Conservation (phyloP, 768 basidiomycete genomes). For the Rhizopogon vinicolor region DNA sequence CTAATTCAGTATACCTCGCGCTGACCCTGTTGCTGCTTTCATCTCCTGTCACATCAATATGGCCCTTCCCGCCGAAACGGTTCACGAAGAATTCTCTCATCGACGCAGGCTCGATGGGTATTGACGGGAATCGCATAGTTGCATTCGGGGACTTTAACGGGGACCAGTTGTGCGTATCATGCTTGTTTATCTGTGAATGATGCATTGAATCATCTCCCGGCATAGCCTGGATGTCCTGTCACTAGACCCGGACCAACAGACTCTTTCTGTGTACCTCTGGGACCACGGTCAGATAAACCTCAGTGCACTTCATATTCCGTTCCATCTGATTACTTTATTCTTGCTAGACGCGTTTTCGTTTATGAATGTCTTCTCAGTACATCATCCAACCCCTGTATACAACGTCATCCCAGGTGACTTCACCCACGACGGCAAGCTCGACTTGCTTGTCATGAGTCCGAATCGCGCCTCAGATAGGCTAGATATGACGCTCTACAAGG, state of each 20-base stretch:
- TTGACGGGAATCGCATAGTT: slow-evolving; percentile 70
- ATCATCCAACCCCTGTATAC: slow-evolving; percentile 51
- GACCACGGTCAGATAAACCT: slow-evolving; percentile 53
- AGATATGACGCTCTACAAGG: slow-evolving; percentile 68
- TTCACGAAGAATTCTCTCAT: slow-evolving; percentile 81
- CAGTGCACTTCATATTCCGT: not conserved
- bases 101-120: slow-evolving; percentile 73
- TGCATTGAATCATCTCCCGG: not conserved
- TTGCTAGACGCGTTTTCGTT: slow-evolving; percentile 56
- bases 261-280: slow-evolving; percentile 78
- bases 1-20: not conserved
- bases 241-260: slow-evolving; percentile 72
- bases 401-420: slow-evolving; percentile 95
- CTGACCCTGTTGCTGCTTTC: slow-evolving; percentile 13
- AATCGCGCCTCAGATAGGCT: slow-evolving; percentile 41
- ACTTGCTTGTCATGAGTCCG: slow-evolving; percentile 83
- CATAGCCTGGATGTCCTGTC: slow-evolving; percentile 75
- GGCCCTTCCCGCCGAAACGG: slow-evolving; percentile 88
- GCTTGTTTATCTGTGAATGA: not conserved
- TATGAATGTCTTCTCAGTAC: slow-evolving; percentile 44
- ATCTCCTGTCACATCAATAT: slow-evolving; percentile 35
- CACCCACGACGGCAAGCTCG: slow-evolving; percentile 87
- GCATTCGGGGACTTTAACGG: slow-evolving; percentile 96
- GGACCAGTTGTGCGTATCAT: slow-evolving; percentile 78
- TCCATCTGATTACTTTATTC: slow-evolving; percentile 4